Base-by-base conservation (phyloP, 192 early-diverging fungal genomes). In the Chytriomyces hyalinus region DNA sequence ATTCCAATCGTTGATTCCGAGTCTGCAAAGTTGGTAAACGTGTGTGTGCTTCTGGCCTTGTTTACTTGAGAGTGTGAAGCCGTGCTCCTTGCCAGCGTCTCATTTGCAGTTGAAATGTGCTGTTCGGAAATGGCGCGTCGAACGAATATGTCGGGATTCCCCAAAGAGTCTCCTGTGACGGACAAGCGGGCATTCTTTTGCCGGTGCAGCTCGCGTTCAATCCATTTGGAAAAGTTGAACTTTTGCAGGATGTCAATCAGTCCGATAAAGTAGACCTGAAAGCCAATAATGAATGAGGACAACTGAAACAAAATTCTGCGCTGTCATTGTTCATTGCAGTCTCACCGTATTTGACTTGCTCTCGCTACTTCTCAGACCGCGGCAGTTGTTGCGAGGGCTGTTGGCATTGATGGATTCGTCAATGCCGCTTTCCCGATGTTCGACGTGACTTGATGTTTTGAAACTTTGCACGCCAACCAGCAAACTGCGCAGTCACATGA, bases 201-300 rank as follows among this genome's bases (percentile, higher is more conserved):
- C 66, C 75, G 75, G 4, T 80, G 81, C 46, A 84, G 44, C 46
- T 64, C 73, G 11, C 78, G 74, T 57, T 84, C 83, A 45, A 84
- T 49, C 83, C 81, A 82, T 77, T 84, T 84, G 17, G 66, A 53
- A 50, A 82, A 47, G 65, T 84, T 82, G 78, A 82, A 84, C 61
- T 80, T 81, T 80, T 84, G 83, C 36, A 84, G 79, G 43, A 67
- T 57, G 50, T 84, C 83, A 59, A 84, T 84, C 26, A 84, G 60
- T 11, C 83, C 83, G 36, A 84, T 51, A 69, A 68, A 84, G 59
- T 84, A 84, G 36, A 84, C 73, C 77, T 80, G 48, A 26, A 50
- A 60, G 50, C 24, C 20, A 15, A 22, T n/a, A 63, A 26, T 44
- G 20, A 24, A 64, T 28, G 22, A 64, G 59, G 64, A 74, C 70